A percentile compares a stretch with the other conserved stretches of the same genome.
These are phyloP conservation scores for Boletus subcaerulescens DNA, from an alignment of 768 basidiomycete genomes.

Conservation along the genomic window DNA sequence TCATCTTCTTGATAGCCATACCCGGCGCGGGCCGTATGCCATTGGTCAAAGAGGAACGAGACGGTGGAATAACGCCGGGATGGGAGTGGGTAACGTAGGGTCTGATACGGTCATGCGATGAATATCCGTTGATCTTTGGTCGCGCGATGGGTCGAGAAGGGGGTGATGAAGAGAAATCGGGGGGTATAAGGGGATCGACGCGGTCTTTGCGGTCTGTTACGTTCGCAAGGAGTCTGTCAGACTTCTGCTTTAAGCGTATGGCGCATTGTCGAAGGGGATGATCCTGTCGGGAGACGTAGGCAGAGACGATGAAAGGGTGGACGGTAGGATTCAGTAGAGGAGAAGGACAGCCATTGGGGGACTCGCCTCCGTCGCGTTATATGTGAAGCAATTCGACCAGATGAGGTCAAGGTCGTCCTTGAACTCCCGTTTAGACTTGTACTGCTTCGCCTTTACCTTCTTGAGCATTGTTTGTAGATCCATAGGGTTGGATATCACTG, in stretches of 20 bases:
- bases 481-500: slow-evolving; percentile 95
- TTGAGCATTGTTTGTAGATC: slow-evolving; percentile 90
- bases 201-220: slow-evolving; percentile 88
- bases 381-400: slow-evolving; percentile 92
- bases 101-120: slow-evolving; percentile 23
- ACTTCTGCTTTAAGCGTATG: slow-evolving; percentile 75
- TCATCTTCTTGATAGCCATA: slow-evolving; percentile 11
- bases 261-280: slow-evolving; percentile 88
- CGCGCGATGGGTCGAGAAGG: slow-evolving; percentile 34
- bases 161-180: slow-evolving; percentile 35
- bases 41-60: slow-evolving; percentile 15
- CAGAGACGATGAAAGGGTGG: neutral
- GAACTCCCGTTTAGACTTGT: slow-evolving; percentile 94
- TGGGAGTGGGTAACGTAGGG: slow-evolving; percentile 24
- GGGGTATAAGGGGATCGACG: slow-evolving; percentile 64
- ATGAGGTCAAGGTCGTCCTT: slow-evolving; percentile 93
- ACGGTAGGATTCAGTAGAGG: neutral
- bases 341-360: neutral
- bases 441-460: slow-evolving; percentile 88
- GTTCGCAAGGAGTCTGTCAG: slow-evolving; percentile 81
- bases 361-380: slow-evolving; percentile 88
- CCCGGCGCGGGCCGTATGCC: slow-evolving; percentile 14
- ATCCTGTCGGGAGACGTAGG: slow-evolving; percentile 43
- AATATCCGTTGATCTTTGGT: slow-evolving; percentile 43
- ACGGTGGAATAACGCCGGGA: neutral